Conservation (phyloP, 83 land plant genomes). For the Picea abies region DNA sequence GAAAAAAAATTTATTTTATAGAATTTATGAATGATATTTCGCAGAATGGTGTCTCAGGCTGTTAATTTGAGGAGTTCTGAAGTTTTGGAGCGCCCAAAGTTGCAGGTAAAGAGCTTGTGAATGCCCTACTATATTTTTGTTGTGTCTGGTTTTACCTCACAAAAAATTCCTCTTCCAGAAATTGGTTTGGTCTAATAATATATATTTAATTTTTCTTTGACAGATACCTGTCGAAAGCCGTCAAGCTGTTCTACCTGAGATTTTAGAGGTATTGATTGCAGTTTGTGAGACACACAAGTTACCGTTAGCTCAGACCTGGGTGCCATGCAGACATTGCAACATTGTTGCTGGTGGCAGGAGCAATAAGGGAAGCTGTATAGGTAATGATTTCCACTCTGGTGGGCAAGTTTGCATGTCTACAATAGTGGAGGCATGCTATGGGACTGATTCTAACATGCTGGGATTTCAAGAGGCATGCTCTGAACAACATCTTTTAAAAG, state of each 20-base stretch:
- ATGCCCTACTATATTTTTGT: no score
- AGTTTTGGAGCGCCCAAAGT: conserved; percentile 17
- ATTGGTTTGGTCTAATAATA: neutral
- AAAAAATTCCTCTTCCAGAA: neutral
- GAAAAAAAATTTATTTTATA: neutral
- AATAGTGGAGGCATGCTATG: conserved; percentile 56
- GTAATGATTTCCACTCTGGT: conserved; percentile 30
- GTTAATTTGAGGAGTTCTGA: conserved; percentile 60
- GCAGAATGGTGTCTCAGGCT: conserved; percentile 38
- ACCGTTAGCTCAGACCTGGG: conserved; percentile 88
- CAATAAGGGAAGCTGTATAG: conserved; percentile 49
- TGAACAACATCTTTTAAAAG: conserved; percentile 71
- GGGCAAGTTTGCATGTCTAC: conserved; percentile 44
- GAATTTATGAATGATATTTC: conserved; percentile 10
- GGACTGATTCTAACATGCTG: conserved; percentile 36
- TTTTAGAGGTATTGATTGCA: conserved; percentile 45
- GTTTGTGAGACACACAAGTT: conserved; percentile 61
- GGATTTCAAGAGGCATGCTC: conserved; percentile 80
- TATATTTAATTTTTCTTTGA: neutral
- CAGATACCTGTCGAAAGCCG: conserved; percentile 36
- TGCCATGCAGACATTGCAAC: conserved; percentile 43
- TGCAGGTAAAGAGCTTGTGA: conserved; percentile 35
- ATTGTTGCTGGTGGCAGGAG: conserved; percentile 24
- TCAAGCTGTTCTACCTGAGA: conserved; percentile 62
- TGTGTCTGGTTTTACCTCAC: neutral